Evolutionary conservation across 257 asterid species (phyloP).

Genomic region (Fraxinus americana): DNA sequence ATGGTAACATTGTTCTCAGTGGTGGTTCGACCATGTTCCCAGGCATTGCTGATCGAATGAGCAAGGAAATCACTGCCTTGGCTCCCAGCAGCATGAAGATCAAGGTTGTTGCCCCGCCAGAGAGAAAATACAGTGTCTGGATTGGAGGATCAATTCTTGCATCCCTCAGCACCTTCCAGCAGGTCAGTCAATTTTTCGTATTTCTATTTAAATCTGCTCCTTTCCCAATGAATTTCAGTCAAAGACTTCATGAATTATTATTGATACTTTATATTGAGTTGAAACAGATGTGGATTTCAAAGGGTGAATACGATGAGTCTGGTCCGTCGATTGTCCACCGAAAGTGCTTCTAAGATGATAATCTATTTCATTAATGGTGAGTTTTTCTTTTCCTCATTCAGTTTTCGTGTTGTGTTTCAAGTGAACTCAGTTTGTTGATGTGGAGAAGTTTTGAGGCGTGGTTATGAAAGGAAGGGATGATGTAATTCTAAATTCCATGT

Average conservation of each 20-base stretch:
- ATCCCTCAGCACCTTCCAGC: constrained; percentile 54
- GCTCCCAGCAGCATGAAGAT: constrained; percentile 60
- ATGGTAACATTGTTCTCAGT: constrained; percentile 52
- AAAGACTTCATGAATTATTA: neutral
- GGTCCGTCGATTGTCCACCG: constrained; percentile 58
- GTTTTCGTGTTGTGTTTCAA: constrained; percentile 21
- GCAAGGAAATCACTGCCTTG: constrained; percentile 53
- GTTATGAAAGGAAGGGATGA: constrained; percentile 12
- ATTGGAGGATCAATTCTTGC: constrained; percentile 58
- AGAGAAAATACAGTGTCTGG: constrained; percentile 60
- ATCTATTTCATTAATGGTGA: constrained; percentile 24
- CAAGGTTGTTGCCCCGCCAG: constrained; percentile 58
- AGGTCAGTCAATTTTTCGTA: constrained; percentile 25
- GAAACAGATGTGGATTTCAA: constrained; percentile 55
- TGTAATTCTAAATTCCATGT: constrained; percentile 7
- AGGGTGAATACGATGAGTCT: constrained; percentile 50
- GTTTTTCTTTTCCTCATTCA: constrained; percentile 10
- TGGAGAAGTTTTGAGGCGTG: constrained; percentile 26
- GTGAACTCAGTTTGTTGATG: constrained; percentile 19
- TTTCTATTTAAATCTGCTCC: neutral
- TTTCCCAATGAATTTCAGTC: neutral
- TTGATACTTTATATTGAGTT: neutral
- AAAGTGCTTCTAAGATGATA: constrained; percentile 47
- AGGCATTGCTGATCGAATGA: constrained; percentile 56
- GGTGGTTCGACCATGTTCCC: constrained; percentile 58